phyloP scores from a whole-genome alignment of 2,329 filamentous ascomycete genomes.

The Fonsecaea multimorphosa region DNA sequence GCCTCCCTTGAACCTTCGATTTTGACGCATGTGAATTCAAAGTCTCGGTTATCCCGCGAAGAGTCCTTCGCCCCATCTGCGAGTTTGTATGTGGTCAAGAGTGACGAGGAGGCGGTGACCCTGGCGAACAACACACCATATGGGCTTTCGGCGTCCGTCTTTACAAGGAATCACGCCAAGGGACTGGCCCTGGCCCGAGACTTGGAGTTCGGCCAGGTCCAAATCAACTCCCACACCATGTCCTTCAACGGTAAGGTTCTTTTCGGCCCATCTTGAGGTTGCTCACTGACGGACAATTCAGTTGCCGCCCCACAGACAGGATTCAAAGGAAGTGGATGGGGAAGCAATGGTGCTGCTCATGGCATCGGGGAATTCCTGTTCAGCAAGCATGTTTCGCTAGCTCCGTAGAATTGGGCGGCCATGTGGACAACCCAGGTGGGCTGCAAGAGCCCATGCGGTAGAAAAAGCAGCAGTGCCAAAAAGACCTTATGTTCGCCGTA shows the following conservation, averaged over 20 bases:
- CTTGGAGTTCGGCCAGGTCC: constrained; percentile 25
- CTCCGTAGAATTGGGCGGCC: background rate
- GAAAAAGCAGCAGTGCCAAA: background rate
- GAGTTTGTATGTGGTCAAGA: constrained; percentile 80
- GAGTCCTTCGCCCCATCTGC: constrained; percentile 94
- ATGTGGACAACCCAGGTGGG: background rate
- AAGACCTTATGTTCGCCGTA: background rate
- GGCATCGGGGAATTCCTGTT: constrained; percentile 17
- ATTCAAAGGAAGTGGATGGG: constrained; percentile 19
- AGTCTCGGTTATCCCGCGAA: constrained; percentile 84
- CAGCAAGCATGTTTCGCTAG: constrained; percentile 15
- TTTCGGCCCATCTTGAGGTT: background rate
- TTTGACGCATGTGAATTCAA: constrained; percentile 74
- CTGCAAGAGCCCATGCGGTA: background rate
- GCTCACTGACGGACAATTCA: background rate
- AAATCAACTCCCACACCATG: constrained; percentile 25
- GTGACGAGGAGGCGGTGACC: constrained; percentile 76
- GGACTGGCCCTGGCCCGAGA: constrained; percentile 15
- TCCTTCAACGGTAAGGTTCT: constrained; percentile 5
- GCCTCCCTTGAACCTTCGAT: constrained; percentile 86
- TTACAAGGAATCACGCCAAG: constrained; percentile 14
- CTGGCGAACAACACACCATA: constrained; percentile 94
- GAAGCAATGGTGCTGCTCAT: constrained; percentile 2
- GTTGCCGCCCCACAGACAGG: constrained; percentile 10
- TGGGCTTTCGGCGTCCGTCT: constrained; percentile 46